Evolutionary conservation across 768 basidiomycete species (phyloP).

Genomic region (Gyrodon lividus): DNA sequence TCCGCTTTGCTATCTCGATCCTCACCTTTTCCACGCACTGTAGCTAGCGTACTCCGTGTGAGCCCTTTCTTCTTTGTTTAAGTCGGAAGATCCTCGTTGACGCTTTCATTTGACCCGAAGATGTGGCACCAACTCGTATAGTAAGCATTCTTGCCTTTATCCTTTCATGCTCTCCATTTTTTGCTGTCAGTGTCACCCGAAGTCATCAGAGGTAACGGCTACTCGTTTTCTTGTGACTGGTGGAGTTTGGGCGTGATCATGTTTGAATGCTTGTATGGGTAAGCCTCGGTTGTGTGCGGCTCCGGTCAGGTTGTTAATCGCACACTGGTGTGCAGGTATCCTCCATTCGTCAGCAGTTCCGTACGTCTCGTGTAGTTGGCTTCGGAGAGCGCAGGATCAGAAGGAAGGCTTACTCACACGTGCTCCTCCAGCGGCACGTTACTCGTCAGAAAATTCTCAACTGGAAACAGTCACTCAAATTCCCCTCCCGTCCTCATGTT

Average conservation of each 20-base stretch:
- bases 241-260: constrained; percentile 98
- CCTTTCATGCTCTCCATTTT: constrained; percentile 28
- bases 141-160: constrained; percentile 46
- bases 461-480: constrained; percentile 87
- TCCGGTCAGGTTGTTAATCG: constrained; percentile 27
- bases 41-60: constrained; percentile 89
- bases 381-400: constrained; percentile 21
- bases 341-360: constrained; percentile 94
- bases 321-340: constrained; percentile 56
- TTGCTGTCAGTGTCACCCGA: constrained; percentile 75
- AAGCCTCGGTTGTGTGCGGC: constrained; percentile 35
- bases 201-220: constrained; percentile 88
- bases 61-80: constrained; percentile 34
- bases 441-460: constrained; percentile 97
- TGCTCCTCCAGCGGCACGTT: constrained; percentile 68
- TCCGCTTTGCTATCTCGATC: constrained; percentile 20
- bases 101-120: constrained; percentile 44
- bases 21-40: constrained; percentile 23
- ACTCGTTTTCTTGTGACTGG: constrained; percentile 95
- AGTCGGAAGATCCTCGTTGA: constrained; percentile 15
- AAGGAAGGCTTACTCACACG: constrained; percentile 10
- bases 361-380: constrained; percentile 43
- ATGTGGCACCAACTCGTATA: constrained; percentile 85
- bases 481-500: constrained; percentile 79
- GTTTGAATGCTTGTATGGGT: constrained; percentile 95